A percentile compares a stretch with the other conserved stretches of the same genome.
Conservation (phyloP, 177 flowering plant species). For the Vitis hybrid region DNA sequence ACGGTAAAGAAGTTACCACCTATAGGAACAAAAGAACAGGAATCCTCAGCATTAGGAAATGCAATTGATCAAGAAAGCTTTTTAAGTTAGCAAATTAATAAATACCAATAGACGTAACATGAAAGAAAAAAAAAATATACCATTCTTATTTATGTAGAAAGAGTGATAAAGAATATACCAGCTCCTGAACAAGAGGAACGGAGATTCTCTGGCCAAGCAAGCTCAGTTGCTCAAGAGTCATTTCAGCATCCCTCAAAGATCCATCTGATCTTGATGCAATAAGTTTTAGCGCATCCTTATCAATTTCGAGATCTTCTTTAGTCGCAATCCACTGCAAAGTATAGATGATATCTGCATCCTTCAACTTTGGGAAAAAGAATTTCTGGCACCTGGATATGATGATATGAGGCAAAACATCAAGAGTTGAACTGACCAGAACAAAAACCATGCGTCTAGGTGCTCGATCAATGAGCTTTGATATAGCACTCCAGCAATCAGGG, state of each 20-base stretch:
- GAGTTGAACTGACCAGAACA: slow-evolving; percentile 78
- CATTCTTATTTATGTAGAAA: background rate
- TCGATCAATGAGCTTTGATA: slow-evolving; percentile 89
- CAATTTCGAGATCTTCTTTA: slow-evolving; percentile 83
- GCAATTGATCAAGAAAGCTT: background rate
- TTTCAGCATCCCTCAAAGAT: slow-evolving; percentile 94
- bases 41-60: background rate
- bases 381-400: slow-evolving; percentile 96
- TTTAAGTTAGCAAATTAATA: background rate
- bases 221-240: slow-evolving; percentile 98
- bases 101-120: background rate
- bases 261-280: slow-evolving; percentile 97
- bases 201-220: slow-evolving; percentile 91
- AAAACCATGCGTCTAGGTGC: slow-evolving; percentile 89
- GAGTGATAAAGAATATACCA: slow-evolving; percentile 51
- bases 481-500: slow-evolving; percentile 91
- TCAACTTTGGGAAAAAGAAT: slow-evolving; percentile 94
- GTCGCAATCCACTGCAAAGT: slow-evolving; percentile 85
- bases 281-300: slow-evolving; percentile 88
- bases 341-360: slow-evolving; percentile 88
- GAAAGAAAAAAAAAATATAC: background rate
- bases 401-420: slow-evolving; percentile 89
- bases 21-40: background rate
- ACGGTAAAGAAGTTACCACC: background rate
- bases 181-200: slow-evolving; percentile 84